Conservation (phyloP, 192 early-diverging fungal genomes). For the Chytriomyces sp. region DNA sequence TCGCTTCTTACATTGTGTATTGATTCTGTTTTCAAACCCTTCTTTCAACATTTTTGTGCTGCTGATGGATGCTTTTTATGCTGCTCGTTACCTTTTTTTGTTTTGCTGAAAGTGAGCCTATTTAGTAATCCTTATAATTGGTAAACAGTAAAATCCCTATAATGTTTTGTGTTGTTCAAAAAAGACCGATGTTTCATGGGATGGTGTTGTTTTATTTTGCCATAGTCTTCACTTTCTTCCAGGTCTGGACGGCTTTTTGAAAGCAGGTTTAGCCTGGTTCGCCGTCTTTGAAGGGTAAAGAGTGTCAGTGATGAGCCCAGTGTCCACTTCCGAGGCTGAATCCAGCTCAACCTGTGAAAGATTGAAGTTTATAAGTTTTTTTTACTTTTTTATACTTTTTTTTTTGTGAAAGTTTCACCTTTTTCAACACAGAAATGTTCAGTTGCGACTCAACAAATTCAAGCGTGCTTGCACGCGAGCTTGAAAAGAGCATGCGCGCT, state of each 20-base stretch:
- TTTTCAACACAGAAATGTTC: background rate
- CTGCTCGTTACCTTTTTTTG: too few species aligned
- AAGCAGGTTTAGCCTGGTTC: background rate
- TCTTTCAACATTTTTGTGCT: too few species aligned
- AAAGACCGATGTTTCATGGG: too few species aligned
- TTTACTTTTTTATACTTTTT: background rate
- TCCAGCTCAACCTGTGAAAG: slow-evolving; percentile 8
- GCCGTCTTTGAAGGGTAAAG: slow-evolving; percentile 10
- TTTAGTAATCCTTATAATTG: too few species aligned
- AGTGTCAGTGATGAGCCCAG: background rate
- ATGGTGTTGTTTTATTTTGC: too few species aligned
- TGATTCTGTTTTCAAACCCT: too few species aligned
- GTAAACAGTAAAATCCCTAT: too few species aligned
- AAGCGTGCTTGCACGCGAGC: slow-evolving; percentile 69
- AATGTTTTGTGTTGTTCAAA: too few species aligned
- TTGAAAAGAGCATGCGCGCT: slow-evolving; percentile 89
- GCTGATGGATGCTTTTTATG: too few species aligned
- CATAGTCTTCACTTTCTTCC: slow-evolving; percentile 11
- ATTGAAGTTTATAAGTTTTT: background rate
- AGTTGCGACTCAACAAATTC: slow-evolving; percentile 51
- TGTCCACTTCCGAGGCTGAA: slow-evolving; percentile 12
- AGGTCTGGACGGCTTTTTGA: slow-evolving; percentile 18
- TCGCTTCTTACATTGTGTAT: too few species aligned
- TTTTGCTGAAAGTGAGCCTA: too few species aligned
- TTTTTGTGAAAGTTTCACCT: background rate